Percentiles rank a stretch among this genome's conserved stretches.
phyloP scores from a whole-genome alignment of 345 rosid genomes.

The Triadica sebifera region DNA sequence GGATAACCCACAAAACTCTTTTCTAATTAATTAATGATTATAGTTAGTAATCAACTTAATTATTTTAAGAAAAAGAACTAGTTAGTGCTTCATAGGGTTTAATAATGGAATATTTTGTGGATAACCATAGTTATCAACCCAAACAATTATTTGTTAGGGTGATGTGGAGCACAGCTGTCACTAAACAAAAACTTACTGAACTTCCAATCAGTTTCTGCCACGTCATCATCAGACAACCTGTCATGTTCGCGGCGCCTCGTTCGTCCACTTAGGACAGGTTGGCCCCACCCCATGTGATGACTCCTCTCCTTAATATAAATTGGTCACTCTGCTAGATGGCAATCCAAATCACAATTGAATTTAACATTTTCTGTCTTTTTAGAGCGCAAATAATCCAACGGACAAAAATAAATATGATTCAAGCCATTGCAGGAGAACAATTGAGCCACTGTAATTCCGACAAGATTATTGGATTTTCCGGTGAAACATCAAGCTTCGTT shows the following conservation, averaged over 20 bases:
- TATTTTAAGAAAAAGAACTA: background rate
- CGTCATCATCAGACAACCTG: conserved; percentile 6
- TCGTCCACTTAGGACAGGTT: conserved; percentile 37
- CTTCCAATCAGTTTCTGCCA: conserved; percentile 25
- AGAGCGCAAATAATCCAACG: too few relatives aligned
- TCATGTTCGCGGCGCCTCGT: conserved; percentile 54
- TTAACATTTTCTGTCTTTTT: background rate
- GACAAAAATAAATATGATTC: background rate
- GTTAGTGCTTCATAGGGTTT: background rate
- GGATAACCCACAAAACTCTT: conserved; percentile 6
- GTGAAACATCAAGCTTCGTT: conserved; percentile 45
- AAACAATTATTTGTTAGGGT: conserved; percentile 29
- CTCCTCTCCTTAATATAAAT: conserved; percentile 20
- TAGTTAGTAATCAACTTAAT: background rate
- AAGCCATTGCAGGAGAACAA: conserved; percentile 16
- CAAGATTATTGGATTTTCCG: conserved; percentile 48
- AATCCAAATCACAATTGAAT: background rate
- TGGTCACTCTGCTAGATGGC: background rate
- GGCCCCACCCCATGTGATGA: conserved; percentile 33
- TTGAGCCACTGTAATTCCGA: conserved; percentile 41
- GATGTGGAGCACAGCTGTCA: conserved; percentile 52
- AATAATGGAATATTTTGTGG: conserved; percentile 30
- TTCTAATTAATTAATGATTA: background rate
- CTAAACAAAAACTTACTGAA: background rate
- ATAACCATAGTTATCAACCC: conserved; percentile 33